phyloP scores from a whole-genome alignment of 768 basidiomycete genomes.

The Serpula lacrymans region DNA sequence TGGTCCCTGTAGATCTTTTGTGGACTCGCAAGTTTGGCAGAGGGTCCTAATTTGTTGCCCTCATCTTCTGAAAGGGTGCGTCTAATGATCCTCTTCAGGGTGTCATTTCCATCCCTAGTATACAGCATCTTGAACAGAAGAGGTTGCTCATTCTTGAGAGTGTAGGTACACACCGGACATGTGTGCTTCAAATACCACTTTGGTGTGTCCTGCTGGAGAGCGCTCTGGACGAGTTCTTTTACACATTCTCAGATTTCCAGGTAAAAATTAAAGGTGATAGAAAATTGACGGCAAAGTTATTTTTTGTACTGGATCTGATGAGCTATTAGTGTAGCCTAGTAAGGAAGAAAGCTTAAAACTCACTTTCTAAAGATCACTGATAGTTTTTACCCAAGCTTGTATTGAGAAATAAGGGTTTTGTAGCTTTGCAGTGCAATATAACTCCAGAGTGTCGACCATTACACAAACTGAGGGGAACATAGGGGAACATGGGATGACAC shows the following conservation, averaged over 20 bases:
- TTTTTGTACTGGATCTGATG: conserved; percentile 5
- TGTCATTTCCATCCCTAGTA: conserved; percentile 6
- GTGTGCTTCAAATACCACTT: conserved; percentile 22
- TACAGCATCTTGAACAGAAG: conserved; percentile 14
- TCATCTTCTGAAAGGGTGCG: conserved; percentile 5
- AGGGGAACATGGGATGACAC: conserved; percentile 5
- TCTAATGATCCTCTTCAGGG: background rate
- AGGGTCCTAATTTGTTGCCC: background rate
- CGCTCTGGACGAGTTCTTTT: conserved; percentile 8
- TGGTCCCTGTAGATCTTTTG: background rate
- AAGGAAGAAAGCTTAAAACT: background rate
- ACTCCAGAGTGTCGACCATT: conserved; percentile 6
- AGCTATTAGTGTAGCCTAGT: background rate
- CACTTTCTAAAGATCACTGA: too few species aligned
- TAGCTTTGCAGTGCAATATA: conserved; percentile 3
- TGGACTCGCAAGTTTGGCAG: background rate
- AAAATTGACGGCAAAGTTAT: conserved; percentile 16
- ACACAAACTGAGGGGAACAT: conserved; percentile 5
- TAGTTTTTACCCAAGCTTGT: too few species aligned
- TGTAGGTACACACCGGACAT: conserved; percentile 25
- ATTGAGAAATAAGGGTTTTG: too few species aligned
- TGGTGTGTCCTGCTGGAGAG: conserved; percentile 10
- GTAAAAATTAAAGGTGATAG: conserved; percentile 20
- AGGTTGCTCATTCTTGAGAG: conserved; percentile 13
- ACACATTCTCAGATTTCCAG: conserved; percentile 15